These are phyloP conservation scores for Deakozyma indianensis DNA, from an alignment of 805 yeast genomes.

Conservation along the genomic window DNA sequence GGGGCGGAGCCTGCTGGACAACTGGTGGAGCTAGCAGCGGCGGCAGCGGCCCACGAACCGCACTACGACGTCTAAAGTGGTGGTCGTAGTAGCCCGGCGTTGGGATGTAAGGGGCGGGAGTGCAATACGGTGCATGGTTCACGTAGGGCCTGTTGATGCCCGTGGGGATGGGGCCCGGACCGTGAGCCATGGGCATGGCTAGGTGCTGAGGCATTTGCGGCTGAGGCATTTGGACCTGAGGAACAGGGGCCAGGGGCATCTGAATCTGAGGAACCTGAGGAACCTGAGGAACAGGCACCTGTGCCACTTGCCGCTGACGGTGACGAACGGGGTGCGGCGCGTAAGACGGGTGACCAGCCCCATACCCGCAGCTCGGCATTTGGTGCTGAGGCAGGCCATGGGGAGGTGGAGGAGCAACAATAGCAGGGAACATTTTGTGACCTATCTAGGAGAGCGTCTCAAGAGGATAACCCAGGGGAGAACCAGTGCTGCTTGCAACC, in stretches of 20 bases:
- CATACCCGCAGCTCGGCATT: too few species aligned
- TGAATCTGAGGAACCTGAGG: conserved; percentile 8
- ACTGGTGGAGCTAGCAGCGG: conserved; percentile 9
- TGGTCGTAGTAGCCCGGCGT: conserved; percentile 4
- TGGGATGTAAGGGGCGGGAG: conserved; percentile 9
- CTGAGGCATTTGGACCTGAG: conserved; percentile 4
- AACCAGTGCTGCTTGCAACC: too few species aligned
- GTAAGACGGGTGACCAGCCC: too few species aligned
- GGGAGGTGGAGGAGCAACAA: too few species aligned
- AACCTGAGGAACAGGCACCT: conserved; percentile 9
- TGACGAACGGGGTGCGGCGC: too few species aligned
- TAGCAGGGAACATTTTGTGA: too few species aligned
- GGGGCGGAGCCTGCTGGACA: conserved; percentile 12
- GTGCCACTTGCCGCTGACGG: too few species aligned
- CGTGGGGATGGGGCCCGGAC: conserved; percentile 2
- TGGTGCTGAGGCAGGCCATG: too few species aligned
- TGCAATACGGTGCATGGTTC: conserved; percentile 8
- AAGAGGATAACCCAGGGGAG: too few species aligned
- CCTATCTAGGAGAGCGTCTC: too few species aligned
- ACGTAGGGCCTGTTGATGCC: conserved; percentile 4
- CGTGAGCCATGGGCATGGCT: conserved; percentile 8
- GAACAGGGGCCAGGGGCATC: conserved; percentile 6
- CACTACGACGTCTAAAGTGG: conserved; percentile 3
- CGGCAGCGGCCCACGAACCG: conserved; percentile 4
- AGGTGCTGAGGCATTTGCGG: conserved; percentile 4